Evolutionary conservation across 768 basidiomycete genomes (phyloP).

Genomic region (Tylopilus felleus): DNA sequence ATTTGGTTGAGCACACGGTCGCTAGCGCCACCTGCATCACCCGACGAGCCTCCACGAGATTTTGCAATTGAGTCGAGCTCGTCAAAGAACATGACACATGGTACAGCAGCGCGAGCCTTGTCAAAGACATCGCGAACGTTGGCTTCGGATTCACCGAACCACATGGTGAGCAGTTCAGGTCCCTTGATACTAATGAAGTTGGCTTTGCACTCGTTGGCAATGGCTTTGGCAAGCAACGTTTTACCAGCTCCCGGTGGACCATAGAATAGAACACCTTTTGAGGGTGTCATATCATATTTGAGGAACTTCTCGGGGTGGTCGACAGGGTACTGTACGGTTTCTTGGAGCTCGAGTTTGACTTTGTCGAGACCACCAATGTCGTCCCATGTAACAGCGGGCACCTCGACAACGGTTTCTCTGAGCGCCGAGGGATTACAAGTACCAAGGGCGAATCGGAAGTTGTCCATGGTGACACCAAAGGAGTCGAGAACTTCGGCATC

Average conservation of each 20-base stretch:
- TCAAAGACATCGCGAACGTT: slow-evolving; percentile 99
- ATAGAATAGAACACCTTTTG: slow-evolving; percentile 99
- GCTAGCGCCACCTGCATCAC: slow-evolving; percentile 94
- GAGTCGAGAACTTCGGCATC: slow-evolving; percentile 99
- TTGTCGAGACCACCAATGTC: slow-evolving; percentile 99
- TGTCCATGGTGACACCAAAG: slow-evolving; percentile 99
- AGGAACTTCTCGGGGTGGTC: slow-evolving; percentile 99
- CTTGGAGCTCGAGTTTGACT: slow-evolving; percentile 98
- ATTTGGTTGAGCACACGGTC: slow-evolving; percentile 98
- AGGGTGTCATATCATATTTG: slow-evolving; percentile 99
- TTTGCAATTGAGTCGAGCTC: slow-evolving; percentile 99
- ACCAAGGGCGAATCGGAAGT: slow-evolving; percentile 99
- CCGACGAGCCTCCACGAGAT: slow-evolving; percentile 78
- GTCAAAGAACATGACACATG: slow-evolving; percentile 99
- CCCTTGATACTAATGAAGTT: slow-evolving; percentile 99
- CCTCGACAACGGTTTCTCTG: slow-evolving; percentile 98
- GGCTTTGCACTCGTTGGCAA: slow-evolving; percentile 99
- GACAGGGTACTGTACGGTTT: slow-evolving; percentile 99
- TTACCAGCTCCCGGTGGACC: slow-evolving; percentile 99
- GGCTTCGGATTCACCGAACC: slow-evolving; percentile 99
- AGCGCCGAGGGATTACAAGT: slow-evolving; percentile 97
- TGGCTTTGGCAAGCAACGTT: slow-evolving; percentile 96
- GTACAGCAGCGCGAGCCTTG: slow-evolving; percentile 98
- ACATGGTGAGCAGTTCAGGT: slow-evolving; percentile 98
- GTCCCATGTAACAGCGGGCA: slow-evolving; percentile 98